phyloP scores from a whole-genome alignment of 768 basidiomycete genomes.

The Agrocybe pediades region DNA sequence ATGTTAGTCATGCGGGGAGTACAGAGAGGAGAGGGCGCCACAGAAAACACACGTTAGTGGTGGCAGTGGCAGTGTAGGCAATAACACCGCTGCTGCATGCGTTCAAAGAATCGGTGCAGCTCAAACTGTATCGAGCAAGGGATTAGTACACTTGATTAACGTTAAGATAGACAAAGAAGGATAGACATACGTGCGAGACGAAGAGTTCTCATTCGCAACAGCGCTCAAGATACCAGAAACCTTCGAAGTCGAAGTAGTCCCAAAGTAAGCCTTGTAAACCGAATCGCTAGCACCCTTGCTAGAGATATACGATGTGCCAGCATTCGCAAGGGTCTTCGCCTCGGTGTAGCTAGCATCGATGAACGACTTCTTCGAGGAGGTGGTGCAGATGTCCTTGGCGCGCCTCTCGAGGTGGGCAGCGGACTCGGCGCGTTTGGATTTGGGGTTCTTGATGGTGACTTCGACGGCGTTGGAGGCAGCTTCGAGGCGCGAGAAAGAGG shows the following conservation, averaged over 20 bases:
- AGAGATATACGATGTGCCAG: slow-evolving; percentile 34
- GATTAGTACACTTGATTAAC: neutral
- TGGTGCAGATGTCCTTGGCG: slow-evolving; percentile 39
- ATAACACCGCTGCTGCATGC: slow-evolving; percentile 41
- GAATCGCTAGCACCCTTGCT: slow-evolving; percentile 36
- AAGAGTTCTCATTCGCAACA: slow-evolving; percentile 42
- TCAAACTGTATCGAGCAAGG: slow-evolving; percentile 27
- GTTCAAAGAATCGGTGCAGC: slow-evolving; percentile 40
- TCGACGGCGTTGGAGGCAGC: slow-evolving; percentile 27
- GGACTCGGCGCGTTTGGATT: slow-evolving; percentile 34
- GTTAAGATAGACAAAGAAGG: neutral
- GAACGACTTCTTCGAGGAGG: slow-evolving; percentile 33
- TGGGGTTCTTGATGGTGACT: slow-evolving; percentile 36
- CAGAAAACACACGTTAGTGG: slow-evolving; percentile 37
- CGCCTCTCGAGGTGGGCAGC: slow-evolving; percentile 34
- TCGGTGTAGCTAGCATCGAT: slow-evolving; percentile 44
- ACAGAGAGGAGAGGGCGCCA: neutral
- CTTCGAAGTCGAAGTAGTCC: slow-evolving; percentile 34
- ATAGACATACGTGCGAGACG: slow-evolving; percentile 34
- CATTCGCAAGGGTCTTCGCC: slow-evolving; percentile 38
- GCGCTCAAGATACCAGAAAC: slow-evolving; percentile 35
- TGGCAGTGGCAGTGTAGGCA: slow-evolving; percentile 45
- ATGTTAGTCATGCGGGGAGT: neutral
- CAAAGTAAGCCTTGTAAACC: slow-evolving; percentile 43
- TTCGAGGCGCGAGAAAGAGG: slow-evolving; percentile 27